Evolutionary conservation across 2,329 filamentous ascomycete genomes (phyloP).

Genomic region (Xylaria hypoxylon): DNA sequence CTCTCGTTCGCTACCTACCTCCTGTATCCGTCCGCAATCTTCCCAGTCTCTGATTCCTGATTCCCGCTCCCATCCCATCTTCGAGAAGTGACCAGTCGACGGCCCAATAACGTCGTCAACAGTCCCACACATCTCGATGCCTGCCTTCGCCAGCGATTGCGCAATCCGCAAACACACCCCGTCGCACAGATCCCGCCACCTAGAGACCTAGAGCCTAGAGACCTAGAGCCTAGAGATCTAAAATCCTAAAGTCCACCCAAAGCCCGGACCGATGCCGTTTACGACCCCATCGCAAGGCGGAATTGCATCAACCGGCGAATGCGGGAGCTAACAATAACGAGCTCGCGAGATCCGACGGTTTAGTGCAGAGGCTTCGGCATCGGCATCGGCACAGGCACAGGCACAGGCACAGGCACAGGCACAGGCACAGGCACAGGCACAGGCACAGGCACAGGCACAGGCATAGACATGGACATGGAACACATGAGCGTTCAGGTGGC

Average conservation of each 20-base stretch:
- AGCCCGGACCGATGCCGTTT: conserved; percentile 37
- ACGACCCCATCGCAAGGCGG: conserved; percentile 36
- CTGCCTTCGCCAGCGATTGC: conserved; percentile 34
- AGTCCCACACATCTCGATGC: conserved; percentile 23
- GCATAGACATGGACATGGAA: conserved; percentile 50
- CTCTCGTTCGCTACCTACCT: background rate
- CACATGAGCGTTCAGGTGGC: conserved; percentile 53
- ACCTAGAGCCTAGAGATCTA: background rate
- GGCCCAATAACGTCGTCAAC: conserved; percentile 16
- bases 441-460: background rate
- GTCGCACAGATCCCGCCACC: conserved; percentile 15
- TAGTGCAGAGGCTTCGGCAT: background rate
- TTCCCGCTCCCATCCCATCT: background rate
- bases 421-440: conserved; percentile 13
- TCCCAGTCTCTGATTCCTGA: conserved; percentile 6
- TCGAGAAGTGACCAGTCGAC: conserved; percentile 14
- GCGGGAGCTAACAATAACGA: conserved; percentile 37
- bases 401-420: conserved; percentile 46
- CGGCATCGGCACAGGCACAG: background rate
- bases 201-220: conserved; percentile 14
- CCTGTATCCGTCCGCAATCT: background rate
- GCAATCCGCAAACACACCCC: conserved; percentile 22
- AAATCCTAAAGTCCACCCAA: conserved; percentile 1
- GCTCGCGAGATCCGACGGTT: conserved; percentile 32
- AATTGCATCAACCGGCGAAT: conserved; percentile 36